Evolutionary conservation across 2,329 filamentous ascomycete species (phyloP), one percentile per base, ranked within the genome.

Genomic region (Paradendryphiella salina): DNA sequence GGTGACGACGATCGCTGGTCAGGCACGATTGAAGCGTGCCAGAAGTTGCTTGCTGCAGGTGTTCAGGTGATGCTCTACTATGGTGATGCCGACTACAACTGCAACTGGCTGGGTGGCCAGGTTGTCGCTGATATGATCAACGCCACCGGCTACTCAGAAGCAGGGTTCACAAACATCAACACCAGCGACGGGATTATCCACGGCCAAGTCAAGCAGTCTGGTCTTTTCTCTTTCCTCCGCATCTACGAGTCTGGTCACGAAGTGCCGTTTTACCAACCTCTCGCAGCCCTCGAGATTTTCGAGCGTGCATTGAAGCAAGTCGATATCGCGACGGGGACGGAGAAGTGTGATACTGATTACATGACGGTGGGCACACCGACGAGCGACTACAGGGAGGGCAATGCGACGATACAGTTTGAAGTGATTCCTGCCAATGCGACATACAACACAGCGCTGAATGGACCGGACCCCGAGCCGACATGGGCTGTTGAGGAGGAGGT

Each of bases 201-300:
- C 64, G 81, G 79, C 5, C 78, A 81, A 59, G 78, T 79, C 15
- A 78, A 76, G 64, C 80, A 83, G 65, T 71, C 75, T 4, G 79
- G 75, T 13, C 74, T 75, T 46, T 82, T 78, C 66, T 76, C 74
- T 37, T 81, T 81, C 63, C 72, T 76, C 5, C 73, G 80, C 18
- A 73, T 82, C 55, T 80, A 78, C 63, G 76, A 80, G 50, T 69
- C 71, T 6, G 78, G 78, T 3, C 78, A 80, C 46, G 75, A 78
- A 61, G 77, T 80, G 1, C 80, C 80, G 0, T 82, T 81, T 63
- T 83, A 83, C 64, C 80, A 82, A 61, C 82, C 76, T 3, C 68
- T 78, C 26, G 76, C 74, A 10, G 67, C 79, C 6, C 67, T 81
- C 10, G 75, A 77, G 53, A 72, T 82, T 52, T 80, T 82, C 55